These are phyloP conservation scores for Candida taoyuanica DNA, from an alignment of 805 yeast genomes.

Conservation along the genomic window DNA sequence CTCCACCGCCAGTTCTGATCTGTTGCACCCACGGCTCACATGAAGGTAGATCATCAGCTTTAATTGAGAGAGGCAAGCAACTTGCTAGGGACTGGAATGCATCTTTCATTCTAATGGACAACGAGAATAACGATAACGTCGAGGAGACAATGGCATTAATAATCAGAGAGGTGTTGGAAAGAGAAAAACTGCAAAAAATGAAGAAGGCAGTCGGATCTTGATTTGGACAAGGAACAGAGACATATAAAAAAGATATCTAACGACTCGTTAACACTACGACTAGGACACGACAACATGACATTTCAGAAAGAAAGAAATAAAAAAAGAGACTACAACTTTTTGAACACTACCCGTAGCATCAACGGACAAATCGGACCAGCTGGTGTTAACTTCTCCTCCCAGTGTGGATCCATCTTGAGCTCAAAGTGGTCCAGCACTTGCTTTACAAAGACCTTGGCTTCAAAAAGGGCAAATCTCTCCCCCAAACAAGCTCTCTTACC, in stretches of 20 bases:
- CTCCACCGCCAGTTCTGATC: slow-evolving; percentile 63
- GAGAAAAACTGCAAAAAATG: slow-evolving; percentile 28
- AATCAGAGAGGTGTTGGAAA: slow-evolving; percentile 56
- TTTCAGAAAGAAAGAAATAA: too few species aligned
- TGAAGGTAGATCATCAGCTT: slow-evolving; percentile 53
- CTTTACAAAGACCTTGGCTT: slow-evolving; percentile 37
- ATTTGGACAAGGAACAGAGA: too few species aligned
- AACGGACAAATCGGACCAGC: slow-evolving; percentile 56
- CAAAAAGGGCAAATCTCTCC: slow-evolving; percentile 49
- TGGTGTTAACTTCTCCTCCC: slow-evolving; percentile 49
- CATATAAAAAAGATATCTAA: too few species aligned
- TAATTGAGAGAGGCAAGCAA: slow-evolving; percentile 53
- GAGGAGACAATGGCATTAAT: slow-evolving; percentile 55
- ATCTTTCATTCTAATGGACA: slow-evolving; percentile 62
- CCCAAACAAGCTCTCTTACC: slow-evolving; percentile 58
- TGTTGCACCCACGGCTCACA: slow-evolving; percentile 61
- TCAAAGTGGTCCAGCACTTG: slow-evolving; percentile 35
- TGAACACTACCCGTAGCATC: slow-evolving; percentile 24
- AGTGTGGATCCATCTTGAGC: slow-evolving; percentile 35
- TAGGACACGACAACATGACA: too few species aligned
- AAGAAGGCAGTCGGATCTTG: slow-evolving; percentile 12
- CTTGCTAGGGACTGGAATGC: slow-evolving; percentile 60
- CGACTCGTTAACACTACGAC: too few species aligned
- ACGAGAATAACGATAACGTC: slow-evolving; percentile 42
- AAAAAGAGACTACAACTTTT: too few species aligned